Conservation (phyloP, 2,329 filamentous ascomycete genomes). For the Ceratocystis huliohia region DNA sequence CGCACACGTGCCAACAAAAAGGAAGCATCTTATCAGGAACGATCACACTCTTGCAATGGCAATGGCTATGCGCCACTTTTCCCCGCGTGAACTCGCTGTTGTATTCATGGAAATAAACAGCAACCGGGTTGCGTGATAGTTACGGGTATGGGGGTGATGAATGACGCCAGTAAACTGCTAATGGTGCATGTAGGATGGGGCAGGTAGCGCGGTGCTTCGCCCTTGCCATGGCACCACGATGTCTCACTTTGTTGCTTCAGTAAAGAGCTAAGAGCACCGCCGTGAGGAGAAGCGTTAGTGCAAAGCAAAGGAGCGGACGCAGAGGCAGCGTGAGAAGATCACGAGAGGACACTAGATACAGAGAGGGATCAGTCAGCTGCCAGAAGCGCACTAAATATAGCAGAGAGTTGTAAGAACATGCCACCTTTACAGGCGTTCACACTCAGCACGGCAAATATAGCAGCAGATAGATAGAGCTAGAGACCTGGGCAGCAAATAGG, state of each 20-base stretch:
- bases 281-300: neutral
- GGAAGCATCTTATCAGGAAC: too few relatives aligned
- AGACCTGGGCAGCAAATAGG: neutral
- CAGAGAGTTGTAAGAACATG: neutral
- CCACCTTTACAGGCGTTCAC: too few relatives aligned
- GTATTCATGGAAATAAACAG: too few relatives aligned
- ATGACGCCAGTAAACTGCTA: too few relatives aligned
- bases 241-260: neutral
- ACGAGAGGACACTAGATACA: neutral
- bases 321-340: neutral
- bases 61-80: too few relatives aligned
- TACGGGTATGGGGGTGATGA: too few relatives aligned
- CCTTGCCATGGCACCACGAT: neutral
- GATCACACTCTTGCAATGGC: too few relatives aligned
- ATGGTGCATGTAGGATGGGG: too few relatives aligned
- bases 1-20: too few relatives aligned
- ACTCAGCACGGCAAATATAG: neutral
- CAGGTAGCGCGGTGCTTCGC: neutral
- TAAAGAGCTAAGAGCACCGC: neutral
- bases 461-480: neutral
- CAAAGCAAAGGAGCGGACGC: neutral
- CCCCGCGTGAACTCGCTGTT: too few relatives aligned
- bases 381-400: neutral
- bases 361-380: neutral
- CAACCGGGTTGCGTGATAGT: too few relatives aligned